Evolutionary conservation across 495 filamentous ascomycete genomes (phyloP).

Genomic region (Xylaria castorea): DNA sequence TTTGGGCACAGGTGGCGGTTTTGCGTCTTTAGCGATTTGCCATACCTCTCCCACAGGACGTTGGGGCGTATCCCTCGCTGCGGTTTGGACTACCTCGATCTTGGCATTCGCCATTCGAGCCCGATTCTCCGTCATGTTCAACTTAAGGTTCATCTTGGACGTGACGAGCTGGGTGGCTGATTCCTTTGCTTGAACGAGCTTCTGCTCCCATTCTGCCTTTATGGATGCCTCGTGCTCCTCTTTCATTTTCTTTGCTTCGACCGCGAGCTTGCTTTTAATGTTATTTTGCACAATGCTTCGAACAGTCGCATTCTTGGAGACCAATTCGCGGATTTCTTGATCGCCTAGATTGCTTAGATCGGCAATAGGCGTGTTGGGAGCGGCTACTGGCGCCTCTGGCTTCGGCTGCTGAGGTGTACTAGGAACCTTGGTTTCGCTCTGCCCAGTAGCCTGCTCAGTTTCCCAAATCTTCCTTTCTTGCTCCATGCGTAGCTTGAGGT

Average conservation of each 20-base stretch:
- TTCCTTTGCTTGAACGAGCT: conserved; percentile 56
- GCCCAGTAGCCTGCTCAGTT: conserved; percentile 50
- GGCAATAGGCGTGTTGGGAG: conserved; percentile 41
- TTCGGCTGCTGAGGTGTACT: conserved; percentile 42
- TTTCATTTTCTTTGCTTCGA: conserved; percentile 63
- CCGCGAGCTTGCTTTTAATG: conserved; percentile 63
- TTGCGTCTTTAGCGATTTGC: conserved; percentile 76
- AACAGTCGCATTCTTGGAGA: conserved; percentile 68
- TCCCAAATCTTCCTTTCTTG: conserved; percentile 65
- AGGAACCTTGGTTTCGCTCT: conserved; percentile 36
- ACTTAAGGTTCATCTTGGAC: conserved; percentile 71
- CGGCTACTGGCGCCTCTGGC: conserved; percentile 37
- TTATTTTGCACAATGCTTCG: conserved; percentile 71
- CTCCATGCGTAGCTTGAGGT: conserved; percentile 69
- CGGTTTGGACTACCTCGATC: conserved; percentile 76
- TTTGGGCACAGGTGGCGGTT: conserved; percentile 57
- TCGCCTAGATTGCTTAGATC: conserved; percentile 59
- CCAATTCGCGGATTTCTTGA: conserved; percentile 67
- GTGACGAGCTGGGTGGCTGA: conserved; percentile 61
- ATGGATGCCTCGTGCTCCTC: conserved; percentile 55
- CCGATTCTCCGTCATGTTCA: conserved; percentile 83
- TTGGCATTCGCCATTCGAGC: conserved; percentile 69
- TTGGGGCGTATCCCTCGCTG: conserved; percentile 82
- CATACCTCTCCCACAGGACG: conserved; percentile 84
- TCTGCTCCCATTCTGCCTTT: conserved; percentile 56